Evolutionary conservation across 1,284 basidiomycete species (phyloP).

Genomic region (Rhodotorula sp.): DNA sequence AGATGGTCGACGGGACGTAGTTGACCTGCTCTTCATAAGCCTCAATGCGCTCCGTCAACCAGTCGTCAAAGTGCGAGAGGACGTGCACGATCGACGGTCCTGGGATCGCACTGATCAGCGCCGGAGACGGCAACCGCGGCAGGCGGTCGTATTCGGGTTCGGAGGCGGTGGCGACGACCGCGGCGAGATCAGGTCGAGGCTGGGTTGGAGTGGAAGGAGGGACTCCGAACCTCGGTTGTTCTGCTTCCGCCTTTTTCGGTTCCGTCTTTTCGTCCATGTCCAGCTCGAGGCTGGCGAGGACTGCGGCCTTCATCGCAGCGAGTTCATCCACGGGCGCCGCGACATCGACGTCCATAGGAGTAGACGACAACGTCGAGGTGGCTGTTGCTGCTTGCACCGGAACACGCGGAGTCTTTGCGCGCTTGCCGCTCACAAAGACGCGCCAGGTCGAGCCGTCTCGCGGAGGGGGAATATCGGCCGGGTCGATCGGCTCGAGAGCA

Average conservation of each 20-base stretch:
- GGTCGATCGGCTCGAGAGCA: constrained; percentile 12
- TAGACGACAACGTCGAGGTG: neutral
- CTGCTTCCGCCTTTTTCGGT: neutral
- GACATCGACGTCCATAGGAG: neutral
- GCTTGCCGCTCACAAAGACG: constrained; percentile 41
- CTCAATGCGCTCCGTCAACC: constrained; percentile 66
- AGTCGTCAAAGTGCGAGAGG: constrained; percentile 76
- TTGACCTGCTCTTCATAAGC: constrained; percentile 47
- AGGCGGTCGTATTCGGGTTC: constrained; percentile 28
- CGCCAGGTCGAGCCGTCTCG: constrained; percentile 40
- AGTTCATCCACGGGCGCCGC: constrained; percentile 7
- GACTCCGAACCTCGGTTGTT: neutral
- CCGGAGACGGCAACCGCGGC: constrained; percentile 34
- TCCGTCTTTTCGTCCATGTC: constrained; percentile 8
- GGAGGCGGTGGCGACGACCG: constrained; percentile 3
- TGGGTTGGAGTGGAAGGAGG: neutral
- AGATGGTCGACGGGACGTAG: constrained; percentile 41
- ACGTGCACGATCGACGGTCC: constrained; percentile 59
- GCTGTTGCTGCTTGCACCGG: neutral
- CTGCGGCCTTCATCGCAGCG: constrained; percentile 22
- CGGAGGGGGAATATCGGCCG: constrained; percentile 29
- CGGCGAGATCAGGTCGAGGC: neutral
- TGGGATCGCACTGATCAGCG: constrained; percentile 24
- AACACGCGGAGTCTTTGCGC: constrained; percentile 6
- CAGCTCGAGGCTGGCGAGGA: constrained; percentile 36